Percentiles rank a stretch among this genome's conserved stretches.
phyloP scores from a whole-genome alignment of 2,329 filamentous ascomycete species.

The Alternaria sp. region DNA sequence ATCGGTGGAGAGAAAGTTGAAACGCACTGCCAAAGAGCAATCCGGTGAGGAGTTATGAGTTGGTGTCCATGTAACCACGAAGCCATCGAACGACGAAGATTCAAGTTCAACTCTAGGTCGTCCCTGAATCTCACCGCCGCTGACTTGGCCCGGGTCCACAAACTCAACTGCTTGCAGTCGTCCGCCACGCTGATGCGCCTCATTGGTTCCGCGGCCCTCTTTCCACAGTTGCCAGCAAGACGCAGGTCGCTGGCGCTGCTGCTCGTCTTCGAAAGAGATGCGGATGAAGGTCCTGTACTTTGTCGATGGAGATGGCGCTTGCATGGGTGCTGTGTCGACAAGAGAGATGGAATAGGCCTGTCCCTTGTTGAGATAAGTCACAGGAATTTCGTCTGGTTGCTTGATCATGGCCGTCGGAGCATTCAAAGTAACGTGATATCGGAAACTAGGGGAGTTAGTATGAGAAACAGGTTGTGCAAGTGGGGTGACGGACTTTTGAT shows the following conservation, averaged over 20 bases:
- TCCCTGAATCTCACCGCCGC: slow-evolving; percentile 60
- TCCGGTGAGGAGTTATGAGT: slow-evolving; percentile 71
- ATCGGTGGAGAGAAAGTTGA: slow-evolving; percentile 98
- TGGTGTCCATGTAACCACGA: slow-evolving; percentile 88
- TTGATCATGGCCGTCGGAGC: slow-evolving; percentile 97
- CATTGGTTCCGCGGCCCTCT: slow-evolving; percentile 92
- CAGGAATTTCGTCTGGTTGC: slow-evolving; percentile 85
- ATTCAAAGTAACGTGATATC: slow-evolving; percentile 88
- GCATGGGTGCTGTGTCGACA: slow-evolving; percentile 74
- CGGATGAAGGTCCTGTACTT: slow-evolving; percentile 90
- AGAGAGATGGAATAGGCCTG: slow-evolving; percentile 91
- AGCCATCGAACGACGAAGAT: slow-evolving; percentile 86
- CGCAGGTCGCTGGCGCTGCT: slow-evolving; percentile 83
- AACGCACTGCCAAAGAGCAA: slow-evolving; percentile 87
- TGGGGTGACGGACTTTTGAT: slow-evolving; percentile 56
- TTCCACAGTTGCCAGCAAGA: slow-evolving; percentile 95
- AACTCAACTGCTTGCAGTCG: slow-evolving; percentile 95
- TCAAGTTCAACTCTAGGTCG: slow-evolving; percentile 61
- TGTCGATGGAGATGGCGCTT: slow-evolving; percentile 64
- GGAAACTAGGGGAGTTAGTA: slow-evolving; percentile 67
- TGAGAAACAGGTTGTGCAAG: background rate
- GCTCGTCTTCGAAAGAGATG: slow-evolving; percentile 96
- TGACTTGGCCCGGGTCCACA: slow-evolving; percentile 70
- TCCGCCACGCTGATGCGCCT: slow-evolving; percentile 91
- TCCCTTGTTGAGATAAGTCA: slow-evolving; percentile 98